phyloP scores from a whole-genome alignment of 1,284 basidiomycete genomes.

The Ustilago shanxiensis region DNA sequence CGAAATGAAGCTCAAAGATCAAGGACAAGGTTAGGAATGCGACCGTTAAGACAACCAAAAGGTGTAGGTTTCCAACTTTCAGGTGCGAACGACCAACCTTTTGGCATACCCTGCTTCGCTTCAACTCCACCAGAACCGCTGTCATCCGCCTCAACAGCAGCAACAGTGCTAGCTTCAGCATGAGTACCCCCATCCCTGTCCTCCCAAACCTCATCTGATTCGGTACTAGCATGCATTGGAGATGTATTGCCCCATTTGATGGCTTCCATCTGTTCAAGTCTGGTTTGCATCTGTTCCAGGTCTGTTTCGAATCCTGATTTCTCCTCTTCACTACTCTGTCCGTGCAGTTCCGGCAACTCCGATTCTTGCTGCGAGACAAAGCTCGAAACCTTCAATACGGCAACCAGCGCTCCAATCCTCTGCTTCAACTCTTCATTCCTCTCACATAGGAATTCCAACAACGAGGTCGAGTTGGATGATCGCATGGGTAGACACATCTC shows the following conservation, averaged over 20 bases:
- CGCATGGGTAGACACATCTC: constrained; percentile 26
- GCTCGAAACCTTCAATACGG: constrained; percentile 10
- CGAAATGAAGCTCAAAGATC: neutral
- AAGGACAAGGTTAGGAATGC: constrained; percentile 29
- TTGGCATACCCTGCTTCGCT: constrained; percentile 11
- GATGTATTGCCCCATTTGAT: constrained; percentile 12
- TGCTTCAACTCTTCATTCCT: constrained; percentile 15
- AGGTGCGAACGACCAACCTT: constrained; percentile 24
- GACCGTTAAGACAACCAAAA: constrained; percentile 34
- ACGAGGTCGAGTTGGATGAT: neutral
- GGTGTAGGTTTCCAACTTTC: constrained; percentile 32
- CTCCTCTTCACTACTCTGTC: constrained; percentile 4
- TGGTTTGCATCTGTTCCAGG: neutral
- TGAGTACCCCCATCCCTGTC: constrained; percentile 7
- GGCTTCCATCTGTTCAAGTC: neutral
- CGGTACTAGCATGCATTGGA: neutral
- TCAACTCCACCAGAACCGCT: neutral
- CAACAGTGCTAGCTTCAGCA: neutral
- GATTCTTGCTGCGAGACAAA: constrained; percentile 6
- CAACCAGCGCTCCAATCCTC: constrained; percentile 19
- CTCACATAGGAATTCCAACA: constrained; percentile 28
- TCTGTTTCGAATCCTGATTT: constrained; percentile 1
- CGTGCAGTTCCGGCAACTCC: neutral
- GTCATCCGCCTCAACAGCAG: neutral
- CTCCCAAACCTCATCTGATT: neutral